phyloP scores from a whole-genome alignment of 805 yeast species.

The Candida morakotiae region DNA sequence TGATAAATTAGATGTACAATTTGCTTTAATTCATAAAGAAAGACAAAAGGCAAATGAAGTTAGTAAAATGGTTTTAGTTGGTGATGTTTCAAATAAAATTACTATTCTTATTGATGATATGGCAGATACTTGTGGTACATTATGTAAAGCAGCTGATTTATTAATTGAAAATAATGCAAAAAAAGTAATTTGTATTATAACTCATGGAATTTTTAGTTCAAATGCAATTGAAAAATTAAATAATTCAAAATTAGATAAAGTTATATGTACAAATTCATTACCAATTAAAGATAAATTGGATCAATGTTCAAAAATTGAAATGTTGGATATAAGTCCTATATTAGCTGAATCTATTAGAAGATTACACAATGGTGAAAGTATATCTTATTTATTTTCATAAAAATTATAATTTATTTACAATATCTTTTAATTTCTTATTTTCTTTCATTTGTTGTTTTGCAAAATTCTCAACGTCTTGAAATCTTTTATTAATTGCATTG shows the following conservation, averaged over 20 bases:
- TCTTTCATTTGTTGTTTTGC: constrained; percentile 84
- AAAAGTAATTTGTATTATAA: constrained; percentile 86
- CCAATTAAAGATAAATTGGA: constrained; percentile 68
- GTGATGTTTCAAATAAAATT: constrained; percentile 80
- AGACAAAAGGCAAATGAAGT: constrained; percentile 94
- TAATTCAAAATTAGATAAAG: constrained; percentile 59
- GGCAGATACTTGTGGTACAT: constrained; percentile 98
- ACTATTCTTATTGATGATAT: constrained; percentile 92
- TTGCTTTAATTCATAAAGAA: constrained; percentile 95
- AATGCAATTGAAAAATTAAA: constrained; percentile 72
- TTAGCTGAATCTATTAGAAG: constrained; percentile 93
- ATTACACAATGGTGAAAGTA: constrained; percentile 93
- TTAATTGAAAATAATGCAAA: constrained; percentile 76
- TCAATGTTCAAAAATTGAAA: constrained; percentile 65
- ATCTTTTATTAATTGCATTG: constrained; percentile 60
- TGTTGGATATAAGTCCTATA: constrained; percentile 80
- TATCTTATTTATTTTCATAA: constrained; percentile 68
- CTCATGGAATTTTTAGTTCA: constrained; percentile 92
- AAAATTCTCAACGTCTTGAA: constrained; percentile 82
- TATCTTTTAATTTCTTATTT: constrained; percentile 45
- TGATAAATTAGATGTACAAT: constrained; percentile 84
- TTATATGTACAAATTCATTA: constrained; percentile 91
- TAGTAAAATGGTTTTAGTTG: constrained; percentile 91
- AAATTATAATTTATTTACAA: constrained; percentile 1
- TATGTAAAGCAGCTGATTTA: constrained; percentile 91